Conservation (phyloP, 768 basidiomycete genomes). For the Kwoniella sp. region DNA sequence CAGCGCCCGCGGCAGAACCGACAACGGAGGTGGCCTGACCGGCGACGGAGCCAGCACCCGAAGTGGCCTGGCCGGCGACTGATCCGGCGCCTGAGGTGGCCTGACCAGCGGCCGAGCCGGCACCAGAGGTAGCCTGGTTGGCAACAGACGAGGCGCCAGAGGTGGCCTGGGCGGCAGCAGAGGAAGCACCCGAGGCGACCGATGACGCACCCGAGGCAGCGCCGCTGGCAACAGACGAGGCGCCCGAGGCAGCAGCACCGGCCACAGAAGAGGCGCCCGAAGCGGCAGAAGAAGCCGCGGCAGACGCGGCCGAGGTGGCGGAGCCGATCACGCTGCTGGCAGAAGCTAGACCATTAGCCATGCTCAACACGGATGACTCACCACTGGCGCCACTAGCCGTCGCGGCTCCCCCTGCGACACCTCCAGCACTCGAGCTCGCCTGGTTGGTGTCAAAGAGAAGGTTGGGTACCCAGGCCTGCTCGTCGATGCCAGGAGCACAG, state of each 20-base stretch:
- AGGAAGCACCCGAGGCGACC: slow-evolving; percentile 2
- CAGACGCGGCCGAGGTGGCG: slow-evolving; percentile 1
- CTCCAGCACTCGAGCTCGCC: slow-evolving; percentile 5
- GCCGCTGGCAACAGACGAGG: slow-evolving; percentile 4
- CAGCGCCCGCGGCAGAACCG: slow-evolving; percentile 2
- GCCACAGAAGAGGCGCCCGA: background rate
- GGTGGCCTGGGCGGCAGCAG: slow-evolving; percentile 3
- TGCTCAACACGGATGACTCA: too few relatives aligned
- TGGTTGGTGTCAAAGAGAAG: slow-evolving; percentile 25
- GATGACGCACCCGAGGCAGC: slow-evolving; percentile 6
- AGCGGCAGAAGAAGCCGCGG: slow-evolving; percentile 11
- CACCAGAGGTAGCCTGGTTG: background rate
- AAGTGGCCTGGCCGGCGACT: background rate
- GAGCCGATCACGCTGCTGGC: background rate
- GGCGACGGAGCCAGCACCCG: slow-evolving; percentile 7
- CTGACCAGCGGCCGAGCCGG: background rate
- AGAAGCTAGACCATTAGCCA: too few relatives aligned
- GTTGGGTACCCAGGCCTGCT: slow-evolving; percentile 21
- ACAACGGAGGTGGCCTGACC: slow-evolving; percentile 3
- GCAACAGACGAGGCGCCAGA: slow-evolving; percentile 8
- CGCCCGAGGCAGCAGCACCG: background rate
- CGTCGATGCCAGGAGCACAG: slow-evolving; percentile 20
- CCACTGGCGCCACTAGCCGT: too few relatives aligned
- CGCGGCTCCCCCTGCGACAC: background rate
- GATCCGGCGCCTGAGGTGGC: slow-evolving; percentile 8